Percentiles rank a stretch among this genome's conserved stretches.
phyloP scores from a whole-genome alignment of 2,329 filamentous ascomycete genomes.

The Colletotrichum sp. region DNA sequence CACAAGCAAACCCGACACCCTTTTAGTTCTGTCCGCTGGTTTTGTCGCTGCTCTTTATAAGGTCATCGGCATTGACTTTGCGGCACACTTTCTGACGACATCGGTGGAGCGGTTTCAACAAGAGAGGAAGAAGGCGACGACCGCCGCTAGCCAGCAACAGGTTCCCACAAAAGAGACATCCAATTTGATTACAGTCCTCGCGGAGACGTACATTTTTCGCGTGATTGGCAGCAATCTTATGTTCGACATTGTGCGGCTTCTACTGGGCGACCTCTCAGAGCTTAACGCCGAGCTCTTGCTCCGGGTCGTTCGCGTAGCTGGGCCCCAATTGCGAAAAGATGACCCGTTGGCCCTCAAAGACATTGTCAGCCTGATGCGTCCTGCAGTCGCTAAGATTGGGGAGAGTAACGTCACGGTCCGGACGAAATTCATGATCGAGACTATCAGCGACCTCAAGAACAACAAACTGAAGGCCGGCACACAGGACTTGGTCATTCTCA shows the following conservation, averaged over 20 bases:
- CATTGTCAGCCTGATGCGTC: slow-evolving; percentile 80
- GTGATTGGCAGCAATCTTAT: slow-evolving; percentile 82
- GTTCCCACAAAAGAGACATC: slow-evolving; percentile 62
- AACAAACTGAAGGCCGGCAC: slow-evolving; percentile 83
- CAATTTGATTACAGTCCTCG: slow-evolving; percentile 82
- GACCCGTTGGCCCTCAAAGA: slow-evolving; percentile 89
- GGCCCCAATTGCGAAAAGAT: slow-evolving; percentile 83
- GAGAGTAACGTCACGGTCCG: slow-evolving; percentile 79
- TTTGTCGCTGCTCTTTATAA: slow-evolving; percentile 91
- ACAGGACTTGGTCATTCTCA: slow-evolving; percentile 72
- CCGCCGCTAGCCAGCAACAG: slow-evolving; percentile 31
- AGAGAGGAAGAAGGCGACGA: slow-evolving; percentile 57
- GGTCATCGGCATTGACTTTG: slow-evolving; percentile 86
- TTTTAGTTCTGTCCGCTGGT: slow-evolving; percentile 87
- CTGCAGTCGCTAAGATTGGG: slow-evolving; percentile 70
- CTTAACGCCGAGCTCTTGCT: slow-evolving; percentile 88
- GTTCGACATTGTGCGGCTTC: slow-evolving; percentile 87
- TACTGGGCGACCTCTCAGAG: slow-evolving; percentile 78
- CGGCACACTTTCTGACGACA: slow-evolving; percentile 81
- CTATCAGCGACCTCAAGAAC: slow-evolving; percentile 92
- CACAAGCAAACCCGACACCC: slow-evolving; percentile 82
- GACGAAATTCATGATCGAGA: slow-evolving; percentile 97
- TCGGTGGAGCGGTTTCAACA: slow-evolving; percentile 77
- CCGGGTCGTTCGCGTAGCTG: slow-evolving; percentile 81
- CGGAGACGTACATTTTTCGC: slow-evolving; percentile 91